Evolutionary conservation across 2,329 filamentous ascomycete species (phyloP).

Genomic region (Pyricularia sp.): DNA sequence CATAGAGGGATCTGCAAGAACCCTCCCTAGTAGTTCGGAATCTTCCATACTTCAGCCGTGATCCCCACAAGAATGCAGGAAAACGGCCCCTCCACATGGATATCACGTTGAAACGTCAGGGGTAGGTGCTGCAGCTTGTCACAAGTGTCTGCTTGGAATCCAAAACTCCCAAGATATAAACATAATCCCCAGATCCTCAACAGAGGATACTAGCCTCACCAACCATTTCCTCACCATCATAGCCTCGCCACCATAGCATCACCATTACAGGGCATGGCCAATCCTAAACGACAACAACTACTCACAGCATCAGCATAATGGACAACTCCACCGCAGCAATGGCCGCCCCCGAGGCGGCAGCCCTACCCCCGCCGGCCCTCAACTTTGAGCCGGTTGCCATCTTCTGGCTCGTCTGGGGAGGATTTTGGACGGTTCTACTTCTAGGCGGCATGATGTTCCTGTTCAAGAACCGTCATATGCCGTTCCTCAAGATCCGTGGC

Average conservation of each 20-base stretch:
- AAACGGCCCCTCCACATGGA: background rate
- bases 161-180: background rate
- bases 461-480: background rate
- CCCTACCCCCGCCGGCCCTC: background rate
- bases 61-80: background rate
- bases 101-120: background rate
- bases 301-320: background rate
- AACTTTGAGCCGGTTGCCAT: background rate
- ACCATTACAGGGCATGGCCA: background rate
- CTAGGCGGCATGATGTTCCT: background rate
- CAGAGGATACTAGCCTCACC: background rate
- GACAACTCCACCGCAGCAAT: background rate
- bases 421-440: background rate
- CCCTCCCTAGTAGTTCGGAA: background rate
- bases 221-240: background rate
- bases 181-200: background rate
- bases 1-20: background rate
- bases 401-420: background rate
- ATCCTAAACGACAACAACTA: background rate
- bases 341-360: background rate
- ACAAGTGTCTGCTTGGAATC: too few relatives aligned
- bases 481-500: conserved; percentile 27
- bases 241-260: too few relatives aligned
- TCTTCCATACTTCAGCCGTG: background rate
- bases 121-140: background rate